phyloP scores from a whole-genome alignment of 148 eudicot genomes.

The Rhododendron molle region DNA sequence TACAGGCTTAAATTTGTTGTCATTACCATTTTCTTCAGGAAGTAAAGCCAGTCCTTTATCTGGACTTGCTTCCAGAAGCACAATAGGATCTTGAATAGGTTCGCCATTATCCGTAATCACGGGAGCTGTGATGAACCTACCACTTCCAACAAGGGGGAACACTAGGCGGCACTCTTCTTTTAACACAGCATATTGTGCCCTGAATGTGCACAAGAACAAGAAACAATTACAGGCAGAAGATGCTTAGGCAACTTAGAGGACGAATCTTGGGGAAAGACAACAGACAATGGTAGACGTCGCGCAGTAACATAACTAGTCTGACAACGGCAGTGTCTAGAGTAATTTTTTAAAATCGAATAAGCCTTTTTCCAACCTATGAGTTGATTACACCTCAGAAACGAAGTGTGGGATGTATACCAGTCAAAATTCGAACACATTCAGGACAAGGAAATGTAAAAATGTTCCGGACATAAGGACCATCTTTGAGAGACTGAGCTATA shows the following conservation, averaged over 20 bases:
- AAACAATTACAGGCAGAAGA: background rate
- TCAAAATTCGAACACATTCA: background rate
- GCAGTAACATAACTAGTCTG: background rate
- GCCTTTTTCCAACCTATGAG: background rate
- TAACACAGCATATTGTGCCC: constrained; percentile 63
- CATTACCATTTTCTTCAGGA: constrained; percentile 35
- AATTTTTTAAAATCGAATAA: background rate
- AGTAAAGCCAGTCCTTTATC: constrained; percentile 16
- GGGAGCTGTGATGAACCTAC: constrained; percentile 83
- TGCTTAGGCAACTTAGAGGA: background rate
- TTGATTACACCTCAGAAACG: background rate
- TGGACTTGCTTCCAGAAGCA: constrained; percentile 54
- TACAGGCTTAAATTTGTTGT: constrained; percentile 1
- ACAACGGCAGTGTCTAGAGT: background rate
- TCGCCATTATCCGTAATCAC: constrained; percentile 71
- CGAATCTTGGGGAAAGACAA: background rate
- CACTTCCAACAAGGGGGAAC: constrained; percentile 93
- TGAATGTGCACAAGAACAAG: constrained; percentile 21
- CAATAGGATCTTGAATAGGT: constrained; percentile 79
- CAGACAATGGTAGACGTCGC: background rate
- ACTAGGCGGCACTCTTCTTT: constrained; percentile 75
- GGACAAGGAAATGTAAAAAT: background rate
- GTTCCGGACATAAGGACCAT: background rate
- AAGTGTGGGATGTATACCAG: background rate
- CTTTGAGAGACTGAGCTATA: background rate